Base-by-base conservation (phyloP, 2,329 filamentous ascomycete species). In the Bipolaris bicolor region DNA sequence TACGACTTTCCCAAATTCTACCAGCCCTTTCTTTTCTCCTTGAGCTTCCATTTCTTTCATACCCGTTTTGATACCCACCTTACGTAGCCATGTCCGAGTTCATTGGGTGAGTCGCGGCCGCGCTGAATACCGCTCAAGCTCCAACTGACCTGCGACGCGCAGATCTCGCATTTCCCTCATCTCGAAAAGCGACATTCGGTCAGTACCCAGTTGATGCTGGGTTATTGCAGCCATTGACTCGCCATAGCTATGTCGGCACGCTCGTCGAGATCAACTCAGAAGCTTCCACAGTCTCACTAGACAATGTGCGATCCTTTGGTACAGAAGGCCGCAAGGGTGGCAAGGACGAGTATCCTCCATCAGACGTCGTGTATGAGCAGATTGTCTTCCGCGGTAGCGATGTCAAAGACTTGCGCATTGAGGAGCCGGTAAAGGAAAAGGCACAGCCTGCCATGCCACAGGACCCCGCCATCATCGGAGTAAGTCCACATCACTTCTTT, bases 231-330 rank as follows among this genome's bases (percentile, higher is more conserved):
- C 53, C 39, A 50, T 61, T 70, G 55, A 69, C 67, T 37, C 41
- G 36, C 53, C 53, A 60, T 73, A 97, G 93, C 80, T 98, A 98
- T 82, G 91, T 96, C 74, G 95, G 95, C 67, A 94, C 90, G 52
- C 88, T 99, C 50, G 92, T 97, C 81, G 91, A 97, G 78, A 99
- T 99, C 85, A 97, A 97, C 79, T 96, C 94, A 61, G 93, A 97
- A 78, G 90, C 92, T 69, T 96, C 94, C 45, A 98, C 95, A 64
- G 96, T 99, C 72, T 96, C 95, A 40, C 88, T 99, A 64, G 93
- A 99, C 77, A 94, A 97, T 85, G 95, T 99, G 76, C 87, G 88
- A 63, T 98, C 94, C 3, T 96, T 89, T 74, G 95, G 95, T 68
- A 97, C 95, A 29, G 95, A 99, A 81, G 93, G 92, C 55, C 91